These are phyloP conservation scores for Pachyrhizus erosus DNA, from an alignment of 306 rosid genomes.

Conservation along the genomic window DNA sequence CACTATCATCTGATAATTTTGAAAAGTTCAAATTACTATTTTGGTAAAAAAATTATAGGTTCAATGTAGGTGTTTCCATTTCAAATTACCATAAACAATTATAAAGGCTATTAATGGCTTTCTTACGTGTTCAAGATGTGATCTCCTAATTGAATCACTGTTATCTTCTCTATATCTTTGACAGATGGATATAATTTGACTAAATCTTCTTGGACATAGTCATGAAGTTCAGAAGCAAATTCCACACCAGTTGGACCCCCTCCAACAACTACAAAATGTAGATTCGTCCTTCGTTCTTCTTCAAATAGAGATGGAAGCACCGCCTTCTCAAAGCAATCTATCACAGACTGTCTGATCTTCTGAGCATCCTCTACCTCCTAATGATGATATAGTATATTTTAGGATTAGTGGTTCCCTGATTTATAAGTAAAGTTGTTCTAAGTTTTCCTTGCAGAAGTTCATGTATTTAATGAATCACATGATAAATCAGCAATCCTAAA, in stretches of 20 bases:
- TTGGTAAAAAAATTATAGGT: neutral
- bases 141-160: constrained; percentile 93
- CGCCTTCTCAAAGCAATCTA: constrained; percentile 93
- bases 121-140: constrained; percentile 91
- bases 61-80: neutral
- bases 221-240: constrained; percentile 97
- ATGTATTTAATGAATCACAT: neutral
- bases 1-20: too few relatives aligned
- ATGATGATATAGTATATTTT: constrained; percentile 27
- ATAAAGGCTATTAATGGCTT: neutral
- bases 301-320: constrained; percentile 78
- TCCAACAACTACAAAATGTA: constrained; percentile 94
- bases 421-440: neutral
- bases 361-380: constrained; percentile 95
- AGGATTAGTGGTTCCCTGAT: neutral
- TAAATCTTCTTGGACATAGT: constrained; percentile 78
- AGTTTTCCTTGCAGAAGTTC: neutral
- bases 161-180: constrained; percentile 77
- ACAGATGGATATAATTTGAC: constrained; percentile 71
- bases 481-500: constrained; percentile 26
- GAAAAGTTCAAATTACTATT: neutral
- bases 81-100: too few relatives aligned
- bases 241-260: constrained; percentile 99
- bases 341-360: constrained; percentile 77
- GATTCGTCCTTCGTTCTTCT: constrained; percentile 76